A percentile compares a stretch with the other conserved stretches of the same genome.
Evolutionary conservation across 805 yeast species (phyloP).

Genomic region (Starmera caribaea): DNA sequence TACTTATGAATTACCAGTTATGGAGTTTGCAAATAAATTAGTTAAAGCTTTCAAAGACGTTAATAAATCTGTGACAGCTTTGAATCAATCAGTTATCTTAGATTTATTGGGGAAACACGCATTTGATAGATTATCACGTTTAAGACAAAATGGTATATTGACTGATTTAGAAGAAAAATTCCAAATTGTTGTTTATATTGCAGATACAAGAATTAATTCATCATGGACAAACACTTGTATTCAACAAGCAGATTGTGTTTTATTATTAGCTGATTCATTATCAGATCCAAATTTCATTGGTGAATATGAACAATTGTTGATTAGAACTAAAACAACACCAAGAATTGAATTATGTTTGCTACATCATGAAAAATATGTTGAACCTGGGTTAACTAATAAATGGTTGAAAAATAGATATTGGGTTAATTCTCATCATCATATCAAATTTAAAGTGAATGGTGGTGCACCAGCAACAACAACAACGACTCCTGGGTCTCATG

Average conservation of each 20-base stretch:
- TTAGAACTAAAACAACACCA: constrained; percentile 73
- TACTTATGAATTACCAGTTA: constrained; percentile 72
- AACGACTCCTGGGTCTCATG: no score
- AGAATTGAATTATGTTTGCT: constrained; percentile 77
- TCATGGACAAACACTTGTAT: constrained; percentile 91
- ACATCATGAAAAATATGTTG: constrained; percentile 75
- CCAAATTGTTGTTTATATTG: constrained; percentile 82
- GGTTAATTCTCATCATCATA: constrained; percentile 91
- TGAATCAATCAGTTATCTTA: constrained; percentile 78
- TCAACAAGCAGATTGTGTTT: constrained; percentile 91
- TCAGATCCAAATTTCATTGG: constrained; percentile 60
- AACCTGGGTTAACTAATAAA: constrained; percentile 72
- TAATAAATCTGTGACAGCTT: constrained; percentile 62
- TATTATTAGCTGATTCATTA: constrained; percentile 77
- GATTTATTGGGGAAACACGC: constrained; percentile 85
- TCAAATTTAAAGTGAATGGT: constrained; percentile 48
- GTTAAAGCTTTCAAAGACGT: constrained; percentile 63
- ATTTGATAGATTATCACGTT: constrained; percentile 76
- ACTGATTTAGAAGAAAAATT: constrained; percentile 85
- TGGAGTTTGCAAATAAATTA: constrained; percentile 70
- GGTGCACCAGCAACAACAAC: constrained; percentile 5
- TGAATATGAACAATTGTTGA: constrained; percentile 70
- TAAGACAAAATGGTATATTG: constrained; percentile 82
- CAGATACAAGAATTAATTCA: constrained; percentile 75
- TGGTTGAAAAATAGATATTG: constrained; percentile 85